These are phyloP conservation scores for Leccinum subatratum DNA, from an alignment of 1,284 basidiomycete species.

Conservation along the genomic window DNA sequence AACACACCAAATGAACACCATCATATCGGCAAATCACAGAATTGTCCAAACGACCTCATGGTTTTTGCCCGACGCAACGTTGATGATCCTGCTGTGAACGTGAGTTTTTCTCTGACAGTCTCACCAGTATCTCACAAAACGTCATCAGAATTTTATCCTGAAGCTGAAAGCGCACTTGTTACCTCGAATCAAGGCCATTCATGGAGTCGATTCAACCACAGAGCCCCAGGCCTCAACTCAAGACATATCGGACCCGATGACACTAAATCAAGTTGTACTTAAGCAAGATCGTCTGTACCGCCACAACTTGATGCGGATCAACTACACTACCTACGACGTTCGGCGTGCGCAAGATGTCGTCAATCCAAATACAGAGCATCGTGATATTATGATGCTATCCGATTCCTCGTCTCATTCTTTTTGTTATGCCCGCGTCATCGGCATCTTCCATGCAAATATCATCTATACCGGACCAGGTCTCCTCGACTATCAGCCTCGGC, in stretches of 20 bases:
- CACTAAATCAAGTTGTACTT: not conserved
- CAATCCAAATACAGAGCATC: not conserved
- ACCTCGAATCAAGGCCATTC: not conserved
- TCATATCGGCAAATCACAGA: not conserved
- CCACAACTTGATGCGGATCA: not conserved
- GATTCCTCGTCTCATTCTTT: not conserved
- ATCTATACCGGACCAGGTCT: not conserved
- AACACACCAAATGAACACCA: not conserved
- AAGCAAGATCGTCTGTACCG: not conserved
- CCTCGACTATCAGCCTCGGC: not conserved
- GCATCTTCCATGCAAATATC: not conserved
- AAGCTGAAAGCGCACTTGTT: not conserved
- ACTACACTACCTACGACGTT: not conserved
- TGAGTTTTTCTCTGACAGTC: not conserved
- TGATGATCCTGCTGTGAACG: not conserved
- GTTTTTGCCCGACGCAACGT: not conserved
- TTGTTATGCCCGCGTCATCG: not conserved
- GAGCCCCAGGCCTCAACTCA: not conserved
- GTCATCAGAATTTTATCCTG: not conserved
- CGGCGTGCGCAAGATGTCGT: not conserved
- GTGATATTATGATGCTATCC: not conserved
- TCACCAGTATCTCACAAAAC: not conserved
- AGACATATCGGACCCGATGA: not conserved
- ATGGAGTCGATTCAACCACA: not conserved
- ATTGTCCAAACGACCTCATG: not conserved